A percentile compares a stretch with the other conserved stretches of the same genome.
phyloP scores from a whole-genome alignment of 495 filamentous ascomycete genomes.

The Neurospora sp. region DNA sequence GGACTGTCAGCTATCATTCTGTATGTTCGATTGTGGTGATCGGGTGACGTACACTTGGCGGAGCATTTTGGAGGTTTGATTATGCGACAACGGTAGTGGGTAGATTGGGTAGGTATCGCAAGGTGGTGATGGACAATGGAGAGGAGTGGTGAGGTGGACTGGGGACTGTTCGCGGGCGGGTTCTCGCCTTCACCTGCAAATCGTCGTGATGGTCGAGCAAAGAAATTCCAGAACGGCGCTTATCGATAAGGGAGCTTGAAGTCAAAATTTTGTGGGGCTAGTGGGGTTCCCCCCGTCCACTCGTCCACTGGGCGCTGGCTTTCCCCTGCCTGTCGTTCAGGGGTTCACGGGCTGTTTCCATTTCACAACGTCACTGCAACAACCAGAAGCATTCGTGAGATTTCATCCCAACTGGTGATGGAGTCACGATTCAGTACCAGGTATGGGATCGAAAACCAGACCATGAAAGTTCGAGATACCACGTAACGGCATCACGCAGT shows the following conservation, averaged over 20 bases:
- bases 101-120: not conserved
- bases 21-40: not conserved
- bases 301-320: not conserved
- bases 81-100: not conserved
- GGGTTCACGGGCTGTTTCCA: not conserved
- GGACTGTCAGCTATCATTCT: not conserved
- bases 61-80: constrained; percentile 15
- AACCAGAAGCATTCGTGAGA: not conserved
- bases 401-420: not conserved
- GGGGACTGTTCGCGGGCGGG: not conserved
- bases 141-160: not conserved
- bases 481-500: too few species aligned
- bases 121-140: not conserved
- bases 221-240: constrained; percentile 10
- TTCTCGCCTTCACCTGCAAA: constrained; percentile 1
- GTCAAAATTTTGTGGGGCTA: not conserved
- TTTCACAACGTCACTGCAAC: not conserved
- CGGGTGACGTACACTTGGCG: constrained; percentile 22
- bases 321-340: not conserved
- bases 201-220: not conserved
- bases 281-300: not conserved
- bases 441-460: too few species aligned
- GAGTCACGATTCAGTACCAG: not conserved
- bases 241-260: constrained; percentile 10
- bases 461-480: too few species aligned